Evolutionary conservation across 1,284 basidiomycete species (phyloP).

Genomic region (Prillingera fragicola): DNA sequence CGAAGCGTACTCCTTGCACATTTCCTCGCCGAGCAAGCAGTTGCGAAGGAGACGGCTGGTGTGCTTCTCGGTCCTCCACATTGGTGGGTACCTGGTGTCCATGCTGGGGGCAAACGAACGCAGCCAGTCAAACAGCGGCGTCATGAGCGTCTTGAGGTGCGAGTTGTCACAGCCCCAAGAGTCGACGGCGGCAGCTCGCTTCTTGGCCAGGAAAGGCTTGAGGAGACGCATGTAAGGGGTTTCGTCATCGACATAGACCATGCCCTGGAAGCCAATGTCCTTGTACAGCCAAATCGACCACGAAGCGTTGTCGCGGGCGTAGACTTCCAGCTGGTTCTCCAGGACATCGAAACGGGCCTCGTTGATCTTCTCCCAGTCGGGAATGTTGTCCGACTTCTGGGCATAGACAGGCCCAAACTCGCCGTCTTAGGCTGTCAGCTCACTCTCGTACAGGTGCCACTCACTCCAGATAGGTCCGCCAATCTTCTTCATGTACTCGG

Average conservation of each 20-base stretch:
- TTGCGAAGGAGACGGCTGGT: slow-evolving; percentile 57
- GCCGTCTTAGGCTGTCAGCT: slow-evolving; percentile 41
- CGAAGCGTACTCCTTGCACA: slow-evolving; percentile 62
- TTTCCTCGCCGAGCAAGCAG: slow-evolving; percentile 59
- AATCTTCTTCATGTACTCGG: slow-evolving; percentile 23
- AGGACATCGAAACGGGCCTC: slow-evolving; percentile 61
- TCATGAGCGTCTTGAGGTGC: slow-evolving; percentile 55
- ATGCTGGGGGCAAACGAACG: slow-evolving; percentile 42
- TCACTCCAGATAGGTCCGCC: slow-evolving; percentile 21
- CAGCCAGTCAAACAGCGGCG: slow-evolving; percentile 57
- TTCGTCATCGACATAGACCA: slow-evolving; percentile 62
- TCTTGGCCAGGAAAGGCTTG: slow-evolving; percentile 59
- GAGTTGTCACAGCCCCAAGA: slow-evolving; percentile 56
- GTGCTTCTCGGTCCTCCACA: slow-evolving; percentile 25
- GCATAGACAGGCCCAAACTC: slow-evolving; percentile 54
- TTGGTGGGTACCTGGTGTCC: slow-evolving; percentile 42
- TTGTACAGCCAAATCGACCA: slow-evolving; percentile 86
- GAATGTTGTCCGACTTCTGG: slow-evolving; percentile 24
- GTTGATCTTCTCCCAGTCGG: slow-evolving; percentile 58
- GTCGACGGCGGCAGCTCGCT: slow-evolving; percentile 58
- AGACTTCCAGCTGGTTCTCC: slow-evolving; percentile 66
- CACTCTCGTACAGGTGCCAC: too few species aligned
- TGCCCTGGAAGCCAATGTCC: slow-evolving; percentile 73
- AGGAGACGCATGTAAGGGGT: slow-evolving; percentile 66
- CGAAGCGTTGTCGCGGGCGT: slow-evolving; percentile 57